Percentiles rank a stretch among this genome's conserved stretches.
Evolutionary conservation across 176 grass and related monocot genomes (phyloP).

Genomic region (Poa pratensis): DNA sequence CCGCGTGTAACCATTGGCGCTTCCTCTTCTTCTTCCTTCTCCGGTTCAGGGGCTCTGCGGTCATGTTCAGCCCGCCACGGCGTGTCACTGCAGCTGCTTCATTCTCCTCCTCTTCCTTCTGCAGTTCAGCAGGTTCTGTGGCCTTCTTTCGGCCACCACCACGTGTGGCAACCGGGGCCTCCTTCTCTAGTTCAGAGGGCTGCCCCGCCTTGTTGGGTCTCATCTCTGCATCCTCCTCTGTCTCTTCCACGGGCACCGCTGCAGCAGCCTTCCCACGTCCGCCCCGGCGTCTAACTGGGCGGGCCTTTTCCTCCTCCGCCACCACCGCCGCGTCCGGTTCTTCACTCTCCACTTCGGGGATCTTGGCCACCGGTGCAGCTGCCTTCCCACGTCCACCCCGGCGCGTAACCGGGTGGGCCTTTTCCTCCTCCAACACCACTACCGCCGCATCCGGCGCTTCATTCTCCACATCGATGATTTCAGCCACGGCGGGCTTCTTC

Average conservation of each 20-base stretch:
- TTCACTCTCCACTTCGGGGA: slow-evolving; percentile 2
- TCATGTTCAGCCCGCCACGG: background rate
- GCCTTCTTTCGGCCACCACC: slow-evolving; percentile 32
- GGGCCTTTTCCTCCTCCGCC: background rate
- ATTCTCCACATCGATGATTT: background rate
- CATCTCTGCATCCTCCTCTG: background rate
- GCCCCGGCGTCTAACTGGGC: slow-evolving; percentile 11
- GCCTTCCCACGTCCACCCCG: slow-evolving; percentile 35
- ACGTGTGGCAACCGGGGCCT: background rate
- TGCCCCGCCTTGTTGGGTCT: slow-evolving; percentile 1
- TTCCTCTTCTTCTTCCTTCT: slow-evolving; percentile 17
- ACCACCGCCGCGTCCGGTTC: slow-evolving; percentile 16
- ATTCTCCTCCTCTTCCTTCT: slow-evolving; percentile 4
- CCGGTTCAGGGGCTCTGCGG: background rate
- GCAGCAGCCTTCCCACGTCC: slow-evolving; percentile 25
- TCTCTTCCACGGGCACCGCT: slow-evolving; percentile 17
- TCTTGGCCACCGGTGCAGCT: background rate
- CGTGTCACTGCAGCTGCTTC: background rate
- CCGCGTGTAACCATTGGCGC: background rate
- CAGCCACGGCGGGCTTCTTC: slow-evolving; percentile 37
- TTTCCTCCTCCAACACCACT: background rate
- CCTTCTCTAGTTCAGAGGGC: background rate
- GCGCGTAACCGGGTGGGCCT: background rate
- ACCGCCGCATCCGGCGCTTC: slow-evolving; percentile 28
- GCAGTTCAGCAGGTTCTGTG: background rate